These are phyloP conservation scores for Talaromyces trachyspermus DNA, from an alignment of 495 filamentous ascomycete species.

Conservation along the genomic window DNA sequence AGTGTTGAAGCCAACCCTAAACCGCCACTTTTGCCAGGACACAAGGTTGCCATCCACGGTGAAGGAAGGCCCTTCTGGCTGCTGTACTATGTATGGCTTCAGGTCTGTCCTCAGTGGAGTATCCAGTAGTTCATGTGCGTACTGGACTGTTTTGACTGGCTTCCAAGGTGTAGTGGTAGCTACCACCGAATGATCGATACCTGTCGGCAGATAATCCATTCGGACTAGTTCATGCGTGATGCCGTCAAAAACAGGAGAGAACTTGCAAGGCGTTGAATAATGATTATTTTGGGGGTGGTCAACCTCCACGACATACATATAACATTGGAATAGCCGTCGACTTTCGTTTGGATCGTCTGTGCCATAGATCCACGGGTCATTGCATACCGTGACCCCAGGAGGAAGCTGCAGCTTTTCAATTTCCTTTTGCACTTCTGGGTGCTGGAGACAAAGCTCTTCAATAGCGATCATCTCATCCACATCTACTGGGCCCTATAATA, in stretches of 20 bases:
- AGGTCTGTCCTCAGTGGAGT: conserved; percentile 47
- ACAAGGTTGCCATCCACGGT: conserved; percentile 31
- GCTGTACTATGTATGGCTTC: conserved; percentile 68
- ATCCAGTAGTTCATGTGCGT: conserved; percentile 40
- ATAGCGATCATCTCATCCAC: conserved; percentile 36
- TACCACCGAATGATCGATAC: conserved; percentile 21
- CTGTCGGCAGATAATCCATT: conserved; percentile 42
- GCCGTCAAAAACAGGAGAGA: conserved; percentile 69
- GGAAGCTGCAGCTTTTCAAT: conserved; percentile 38
- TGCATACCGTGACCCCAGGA: conserved; percentile 29
- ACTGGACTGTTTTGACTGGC: conserved; percentile 48
- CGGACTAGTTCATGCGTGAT: conserved; percentile 54
- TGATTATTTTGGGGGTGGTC: conserved; percentile 53
- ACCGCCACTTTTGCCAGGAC: conserved; percentile 60
- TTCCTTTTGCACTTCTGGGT: conserved; percentile 36
- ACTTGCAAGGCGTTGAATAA: conserved; percentile 69
- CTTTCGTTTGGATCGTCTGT: conserved; percentile 28
- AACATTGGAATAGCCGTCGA: conserved; percentile 37
- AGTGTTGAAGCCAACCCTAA: conserved; percentile 55
- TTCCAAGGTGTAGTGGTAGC: conserved; percentile 36
- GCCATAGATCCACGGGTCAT: conserved; percentile 42
- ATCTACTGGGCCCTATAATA: conserved; percentile 29
- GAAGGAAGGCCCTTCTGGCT: conserved; percentile 75
- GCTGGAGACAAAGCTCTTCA: conserved; percentile 29
- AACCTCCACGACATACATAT: conserved; percentile 33